Evolutionary conservation across 106 monocot species (phyloP).

Genomic region (Acorus calamus): DNA sequence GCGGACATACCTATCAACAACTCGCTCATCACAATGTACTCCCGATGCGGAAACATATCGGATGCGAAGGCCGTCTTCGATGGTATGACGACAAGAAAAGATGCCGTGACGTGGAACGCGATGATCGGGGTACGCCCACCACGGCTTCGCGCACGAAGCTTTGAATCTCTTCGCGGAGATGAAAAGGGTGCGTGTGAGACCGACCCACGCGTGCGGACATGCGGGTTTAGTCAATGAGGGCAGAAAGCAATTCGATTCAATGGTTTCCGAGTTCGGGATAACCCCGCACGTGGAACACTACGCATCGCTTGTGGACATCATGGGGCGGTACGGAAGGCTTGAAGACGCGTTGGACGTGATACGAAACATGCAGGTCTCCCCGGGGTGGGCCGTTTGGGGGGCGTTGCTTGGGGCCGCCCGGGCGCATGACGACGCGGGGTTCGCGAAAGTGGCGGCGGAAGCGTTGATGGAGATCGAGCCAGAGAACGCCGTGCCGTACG

Average conservation of each 20-base stretch:
- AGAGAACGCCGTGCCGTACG: conserved; percentile 61
- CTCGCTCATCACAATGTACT: conserved; percentile 87
- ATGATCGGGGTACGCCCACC: conserved; percentile 75
- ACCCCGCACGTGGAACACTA: conserved; percentile 63
- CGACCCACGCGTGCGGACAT: conserved; percentile 75
- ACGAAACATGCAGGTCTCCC: conserved; percentile 42
- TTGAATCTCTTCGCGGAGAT: conserved; percentile 50
- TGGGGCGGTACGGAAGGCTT: conserved; percentile 62
- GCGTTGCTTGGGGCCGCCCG: conserved; percentile 76
- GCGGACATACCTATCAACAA: conserved; percentile 59
- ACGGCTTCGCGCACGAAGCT: conserved; percentile 54
- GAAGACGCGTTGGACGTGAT: conserved; percentile 69
- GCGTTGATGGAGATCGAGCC: conserved; percentile 58
- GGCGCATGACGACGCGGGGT: conserved; percentile 35
- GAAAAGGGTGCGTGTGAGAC: conserved; percentile 39
- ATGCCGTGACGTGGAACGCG: conserved; percentile 85
- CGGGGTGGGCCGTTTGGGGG: conserved; percentile 72
- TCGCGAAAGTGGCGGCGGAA: conserved; percentile 50
- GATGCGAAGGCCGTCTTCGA: conserved; percentile 48
- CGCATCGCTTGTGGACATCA: conserved; percentile 72
- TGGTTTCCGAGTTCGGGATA: conserved; percentile 53
- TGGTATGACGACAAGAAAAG: conserved; percentile 22
- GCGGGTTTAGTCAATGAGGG: conserved; percentile 70
- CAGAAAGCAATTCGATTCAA: conserved; percentile 50
- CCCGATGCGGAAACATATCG: conserved; percentile 49